Evolutionary conservation across 2,329 filamentous ascomycete species (phyloP), one percentile per base, ranked within the genome.

Genomic region (Cadophora sp.): DNA sequence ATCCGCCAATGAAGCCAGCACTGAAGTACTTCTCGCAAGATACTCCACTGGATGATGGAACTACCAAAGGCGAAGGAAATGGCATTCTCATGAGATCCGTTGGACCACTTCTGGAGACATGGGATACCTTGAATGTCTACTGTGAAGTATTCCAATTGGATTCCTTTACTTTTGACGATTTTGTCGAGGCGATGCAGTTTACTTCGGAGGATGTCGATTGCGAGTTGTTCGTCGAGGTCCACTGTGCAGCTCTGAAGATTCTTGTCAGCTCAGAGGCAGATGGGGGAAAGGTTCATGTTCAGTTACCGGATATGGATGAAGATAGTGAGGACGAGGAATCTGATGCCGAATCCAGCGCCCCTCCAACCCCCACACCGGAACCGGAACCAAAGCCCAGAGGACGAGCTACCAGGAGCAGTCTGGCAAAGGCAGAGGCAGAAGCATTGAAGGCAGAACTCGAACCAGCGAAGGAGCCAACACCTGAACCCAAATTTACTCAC

Each of bases 61-160:
- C 82, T 48, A 80, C 79, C 64, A 77, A 81, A n/a, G 78, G 82
- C 18, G 80, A 82, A 71, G 81, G 83, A 62, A 83, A 85, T 51
- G 87, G 89, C 47, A 88, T 98, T 63, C 81, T 89, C 22, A 96
- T 95, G 88, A 89, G 91, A 73, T 95, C 93, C 3, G 87, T 97
- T n/a, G 94, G 94, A 0, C 85, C 89, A 2, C 82, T 98, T 18
- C 81, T 99, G 27, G 95, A 97, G 79, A 93, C 92, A 0, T 99
- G 96, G 96, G 94, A 97, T 74, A 97, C 94, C 0, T 84, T 99
- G 41, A 99, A 97, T 75, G 95, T 99, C n/a, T 97, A 97, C 77
- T 97, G 94, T 76, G 93, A 97, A 75, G 91, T 97, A 20, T 97
- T 97, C 76, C 88, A 93, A 75, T 84, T 99, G 30, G 96, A 99